Conservation (phyloP, 1,284 basidiomycete species). For the Phellopilus nigrolimitatus region DNA sequence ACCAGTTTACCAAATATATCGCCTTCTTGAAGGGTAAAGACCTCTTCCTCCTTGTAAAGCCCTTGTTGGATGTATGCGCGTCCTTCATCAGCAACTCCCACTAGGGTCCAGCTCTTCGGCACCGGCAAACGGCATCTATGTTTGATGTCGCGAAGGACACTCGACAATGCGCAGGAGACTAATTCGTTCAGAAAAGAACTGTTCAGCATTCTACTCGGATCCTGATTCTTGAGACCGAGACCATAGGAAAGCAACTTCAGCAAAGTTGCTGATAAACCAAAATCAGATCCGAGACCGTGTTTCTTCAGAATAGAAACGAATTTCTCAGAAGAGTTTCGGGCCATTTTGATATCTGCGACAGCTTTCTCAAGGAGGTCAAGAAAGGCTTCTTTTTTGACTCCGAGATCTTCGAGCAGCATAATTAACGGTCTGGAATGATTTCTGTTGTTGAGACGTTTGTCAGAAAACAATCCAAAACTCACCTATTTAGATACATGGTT, state of each 20-base stretch:
- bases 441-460: too few species aligned
- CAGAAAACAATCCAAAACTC: slow-evolving; percentile 14
- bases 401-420: slow-evolving; percentile 66
- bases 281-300: slow-evolving; percentile 50
- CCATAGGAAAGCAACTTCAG: slow-evolving; percentile 43
- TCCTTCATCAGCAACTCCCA: slow-evolving; percentile 78
- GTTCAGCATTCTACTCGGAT: slow-evolving; percentile 34
- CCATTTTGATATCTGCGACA: slow-evolving; percentile 47
- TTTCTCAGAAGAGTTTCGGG: slow-evolving; percentile 46
- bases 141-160: slow-evolving; percentile 66
- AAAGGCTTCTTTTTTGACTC: slow-evolving; percentile 50
- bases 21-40: slow-evolving; percentile 47
- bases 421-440: slow-evolving; percentile 48
- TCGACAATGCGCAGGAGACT: slow-evolving; percentile 48
- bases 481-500: slow-evolving; percentile 62
- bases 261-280: slow-evolving; percentile 46
- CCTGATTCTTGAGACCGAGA: slow-evolving; percentile 40
- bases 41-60: slow-evolving; percentile 33
- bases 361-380: slow-evolving; percentile 49
- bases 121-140: slow-evolving; percentile 67
- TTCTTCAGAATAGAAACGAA: slow-evolving; percentile 44
- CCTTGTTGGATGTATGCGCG: slow-evolving; percentile 49
- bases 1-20: slow-evolving; percentile 54
- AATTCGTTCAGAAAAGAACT: slow-evolving; percentile 56
- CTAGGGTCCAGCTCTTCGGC: slow-evolving; percentile 59